Evolutionary conservation across 345 rosid species (phyloP).

Genomic region (Camelina sativa): DNA sequence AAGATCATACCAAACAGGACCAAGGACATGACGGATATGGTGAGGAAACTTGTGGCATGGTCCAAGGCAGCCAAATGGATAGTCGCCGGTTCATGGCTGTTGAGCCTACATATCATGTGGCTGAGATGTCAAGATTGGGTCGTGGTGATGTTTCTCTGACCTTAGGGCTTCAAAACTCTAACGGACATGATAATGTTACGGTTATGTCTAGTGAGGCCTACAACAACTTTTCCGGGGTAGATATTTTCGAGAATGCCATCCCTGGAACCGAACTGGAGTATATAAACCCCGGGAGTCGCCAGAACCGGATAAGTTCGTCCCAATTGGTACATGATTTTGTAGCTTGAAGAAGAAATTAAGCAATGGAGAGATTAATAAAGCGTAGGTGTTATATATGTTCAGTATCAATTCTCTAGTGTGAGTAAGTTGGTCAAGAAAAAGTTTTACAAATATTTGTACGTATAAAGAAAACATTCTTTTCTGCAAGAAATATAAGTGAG

Average conservation of each 20-base stretch:
- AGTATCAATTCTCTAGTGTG: conserved; percentile 34
- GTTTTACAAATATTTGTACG: conserved; percentile 20
- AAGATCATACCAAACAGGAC: conserved; percentile 48
- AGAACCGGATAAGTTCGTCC: conserved; percentile 67
- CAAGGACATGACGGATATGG: conserved; percentile 46
- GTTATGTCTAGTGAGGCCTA: conserved; percentile 55
- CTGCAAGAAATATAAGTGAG: conserved; percentile 33
- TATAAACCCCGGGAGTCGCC: conserved; percentile 65
- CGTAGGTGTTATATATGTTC: conserved; percentile 10
- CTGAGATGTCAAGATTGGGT: conserved; percentile 69
- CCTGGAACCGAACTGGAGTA: conserved; percentile 54
- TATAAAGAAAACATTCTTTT: conserved; percentile 42
- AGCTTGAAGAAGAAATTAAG: conserved; percentile 32
- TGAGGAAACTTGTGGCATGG: conserved; percentile 50
- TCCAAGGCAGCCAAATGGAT: conserved; percentile 55
- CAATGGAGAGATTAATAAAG: conserved; percentile 31
- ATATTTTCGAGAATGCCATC: conserved; percentile 56
- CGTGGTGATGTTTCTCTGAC: conserved; percentile 78
- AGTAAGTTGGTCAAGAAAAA: conserved; percentile 18
- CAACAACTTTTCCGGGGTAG: conserved; percentile 36
- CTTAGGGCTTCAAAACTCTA: conserved; percentile 81
- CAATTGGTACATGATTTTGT: conserved; percentile 87
- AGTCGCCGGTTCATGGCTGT: conserved; percentile 41
- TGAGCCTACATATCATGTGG: conserved; percentile 43
- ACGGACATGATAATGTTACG: conserved; percentile 51